Percentiles rank a stretch among this genome's conserved stretches.
These are phyloP conservation scores for Cadophora malorum DNA, from an alignment of 2,329 filamentous ascomycete species.

Conservation along the genomic window DNA sequence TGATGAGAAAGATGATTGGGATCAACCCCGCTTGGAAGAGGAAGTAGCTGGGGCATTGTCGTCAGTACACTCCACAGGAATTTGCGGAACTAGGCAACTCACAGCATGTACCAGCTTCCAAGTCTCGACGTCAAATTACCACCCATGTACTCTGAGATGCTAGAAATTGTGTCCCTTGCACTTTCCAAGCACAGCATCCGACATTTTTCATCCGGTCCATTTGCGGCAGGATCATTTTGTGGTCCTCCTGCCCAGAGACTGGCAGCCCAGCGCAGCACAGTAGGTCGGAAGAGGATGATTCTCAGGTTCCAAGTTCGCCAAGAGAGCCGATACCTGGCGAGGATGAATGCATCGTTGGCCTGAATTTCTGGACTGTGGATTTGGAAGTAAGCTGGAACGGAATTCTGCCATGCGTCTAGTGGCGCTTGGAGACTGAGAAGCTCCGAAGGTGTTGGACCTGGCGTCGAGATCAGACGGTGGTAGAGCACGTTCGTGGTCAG, in stretches of 20 bases:
- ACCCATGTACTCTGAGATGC: slow-evolving; percentile 50
- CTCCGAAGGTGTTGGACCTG: slow-evolving; percentile 50
- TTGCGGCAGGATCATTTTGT: slow-evolving; percentile 44
- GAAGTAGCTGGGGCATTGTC: slow-evolving; percentile 45
- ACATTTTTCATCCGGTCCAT: slow-evolving; percentile 42
- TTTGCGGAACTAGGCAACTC: slow-evolving; percentile 22
- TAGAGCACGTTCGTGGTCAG: slow-evolving; percentile 52
- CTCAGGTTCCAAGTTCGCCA: slow-evolving; percentile 53
- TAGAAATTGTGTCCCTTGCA: slow-evolving; percentile 50
- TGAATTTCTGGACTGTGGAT: slow-evolving; percentile 45
- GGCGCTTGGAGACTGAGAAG: slow-evolving; percentile 48
- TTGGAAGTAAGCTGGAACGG: slow-evolving; percentile 50
- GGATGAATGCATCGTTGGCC: slow-evolving; percentile 47
- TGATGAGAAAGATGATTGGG: slow-evolving; percentile 52
- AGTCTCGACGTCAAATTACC: slow-evolving; percentile 49
- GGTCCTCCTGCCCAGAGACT: slow-evolving; percentile 26
- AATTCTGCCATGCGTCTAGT: slow-evolving; percentile 51
- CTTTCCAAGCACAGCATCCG: slow-evolving; percentile 50
- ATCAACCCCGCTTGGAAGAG: slow-evolving; percentile 53
- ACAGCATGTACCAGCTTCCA: slow-evolving; percentile 52
- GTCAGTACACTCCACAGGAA: too few relatives aligned
- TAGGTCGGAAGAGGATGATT: slow-evolving; percentile 52
- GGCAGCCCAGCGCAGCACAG: slow-evolving; percentile 50
- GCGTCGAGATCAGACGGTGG: slow-evolving; percentile 51
- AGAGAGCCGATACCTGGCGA: slow-evolving; percentile 46